phyloP scores from a whole-genome alignment of 331 rosid species.

The Malus hybrid region DNA sequence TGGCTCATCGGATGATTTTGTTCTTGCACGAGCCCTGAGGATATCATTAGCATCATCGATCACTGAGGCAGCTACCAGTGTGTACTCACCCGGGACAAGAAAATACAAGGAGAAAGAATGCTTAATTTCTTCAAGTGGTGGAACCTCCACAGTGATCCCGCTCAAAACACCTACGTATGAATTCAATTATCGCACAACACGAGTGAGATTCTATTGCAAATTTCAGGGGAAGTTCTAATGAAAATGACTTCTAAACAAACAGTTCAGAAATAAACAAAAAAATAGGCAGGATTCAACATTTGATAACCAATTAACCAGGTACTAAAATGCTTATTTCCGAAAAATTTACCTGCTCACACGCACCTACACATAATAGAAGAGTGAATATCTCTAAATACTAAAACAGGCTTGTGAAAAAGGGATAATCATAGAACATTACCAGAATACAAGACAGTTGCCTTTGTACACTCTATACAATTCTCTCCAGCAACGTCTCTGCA shows the following conservation, averaged over 20 bases:
- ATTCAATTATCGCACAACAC: background rate
- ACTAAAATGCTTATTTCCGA: background rate
- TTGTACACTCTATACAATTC: constrained; percentile 69
- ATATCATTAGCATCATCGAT: constrained; percentile 79
- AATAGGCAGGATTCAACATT: background rate
- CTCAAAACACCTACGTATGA: constrained; percentile 59
- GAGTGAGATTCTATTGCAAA: background rate
- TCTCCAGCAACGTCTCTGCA: constrained; percentile 98
- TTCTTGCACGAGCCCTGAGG: constrained; percentile 77
- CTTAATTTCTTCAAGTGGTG: constrained; percentile 62
- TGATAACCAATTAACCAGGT: background rate
- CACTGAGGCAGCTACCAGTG: constrained; percentile 70
- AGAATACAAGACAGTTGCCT: constrained; percentile 86
- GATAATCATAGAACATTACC: constrained; percentile 40
- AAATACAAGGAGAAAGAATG: constrained; percentile 84
- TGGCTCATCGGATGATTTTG: constrained; percentile 66
- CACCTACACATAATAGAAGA: background rate
- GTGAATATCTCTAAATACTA: background rate
- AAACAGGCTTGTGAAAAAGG: background rate
- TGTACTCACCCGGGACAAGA: constrained; percentile 92
- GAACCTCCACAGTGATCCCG: constrained; percentile 73
- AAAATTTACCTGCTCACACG: background rate
- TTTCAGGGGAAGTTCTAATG: background rate
- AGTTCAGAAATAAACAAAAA: background rate
- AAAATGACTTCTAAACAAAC: background rate